Evolutionary conservation across 2,329 filamentous ascomycete species (phyloP), one percentile per base, ranked within the genome.

Genomic region (Fusarium tjaetaba): DNA sequence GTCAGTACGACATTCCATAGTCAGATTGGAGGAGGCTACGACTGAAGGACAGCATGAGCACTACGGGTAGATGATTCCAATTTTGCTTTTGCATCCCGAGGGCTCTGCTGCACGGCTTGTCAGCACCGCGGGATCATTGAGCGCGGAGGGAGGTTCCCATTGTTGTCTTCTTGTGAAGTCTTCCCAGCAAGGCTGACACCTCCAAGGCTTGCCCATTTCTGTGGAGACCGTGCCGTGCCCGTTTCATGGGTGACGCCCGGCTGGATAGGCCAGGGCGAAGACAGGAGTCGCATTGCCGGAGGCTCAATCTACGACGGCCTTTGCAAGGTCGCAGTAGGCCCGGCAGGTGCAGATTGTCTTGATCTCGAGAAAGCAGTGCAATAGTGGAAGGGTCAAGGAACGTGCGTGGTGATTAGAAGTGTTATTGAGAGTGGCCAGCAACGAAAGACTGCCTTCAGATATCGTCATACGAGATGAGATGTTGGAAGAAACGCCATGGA

Each of bases 1-100:
- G 91, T 98, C 79, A 97, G 94, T 80, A 98, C 96, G 59, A 95
- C 95, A 55, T 99, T 98, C 85, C 95, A 96, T 70, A 98, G 95
- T 85, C 96, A 98, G 83, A 91, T 98, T 76, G 95, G 94, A 72
- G 86, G 88, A 26, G 86, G 87, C 68, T 88, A 87, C 74, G 87
- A 88, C 79, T 88, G 86, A 88, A 80, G 59, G 71, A 76, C 60
- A 34, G 64, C 42, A 62, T 69, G 72, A 78, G 72, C 65, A 69
- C 68, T 69, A 78, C 68, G 72, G 77, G 70, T 75, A 77, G 74
- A 73, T 75, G 78, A 79, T 77, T 71, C 64, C 68, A 71, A 72
- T 77, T 78, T 78, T 78, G 73, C 77, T 77, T 79, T 78, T 78
- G 73, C 77, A 78, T 78, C 76, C 70, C 61, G 70, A 63, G 64